These are phyloP conservation scores for Yamadazyma friedrichii DNA, from an alignment of 1,139 yeast genomes.

Conservation along the genomic window DNA sequence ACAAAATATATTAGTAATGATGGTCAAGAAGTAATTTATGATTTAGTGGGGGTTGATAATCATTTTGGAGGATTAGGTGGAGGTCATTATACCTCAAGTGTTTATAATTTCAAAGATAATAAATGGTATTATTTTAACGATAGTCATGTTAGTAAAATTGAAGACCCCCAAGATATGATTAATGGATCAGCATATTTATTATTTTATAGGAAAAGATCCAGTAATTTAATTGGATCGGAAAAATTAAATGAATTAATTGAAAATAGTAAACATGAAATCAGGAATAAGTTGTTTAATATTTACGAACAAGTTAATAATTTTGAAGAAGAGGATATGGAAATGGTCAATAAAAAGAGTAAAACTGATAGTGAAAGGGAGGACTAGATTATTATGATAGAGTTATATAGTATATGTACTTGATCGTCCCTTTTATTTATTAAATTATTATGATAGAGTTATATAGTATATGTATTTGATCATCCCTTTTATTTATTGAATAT, in stretches of 20 bases:
- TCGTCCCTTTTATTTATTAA: neutral
- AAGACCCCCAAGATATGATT: conserved; percentile 62
- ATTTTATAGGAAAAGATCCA: conserved; percentile 67
- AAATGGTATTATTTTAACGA: conserved; percentile 94
- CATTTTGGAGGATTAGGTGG: conserved; percentile 98
- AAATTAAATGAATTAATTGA: conserved; percentile 26
- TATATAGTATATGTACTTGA: no score
- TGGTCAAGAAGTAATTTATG: conserved; percentile 55
- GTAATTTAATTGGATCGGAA: conserved; percentile 35
- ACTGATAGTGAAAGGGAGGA: conserved; percentile 1
- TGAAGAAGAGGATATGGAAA: conserved; percentile 15
- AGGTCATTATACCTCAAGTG: conserved; percentile 94
- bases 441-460: neutral
- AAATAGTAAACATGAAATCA: conserved; percentile 19
- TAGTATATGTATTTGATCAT: no score
- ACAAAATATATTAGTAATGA: conserved; percentile 48
- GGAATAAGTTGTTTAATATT: conserved; percentile 14
- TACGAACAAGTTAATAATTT: conserved; percentile 18
- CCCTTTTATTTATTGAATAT: neutral
- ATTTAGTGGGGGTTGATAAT: conserved; percentile 88
- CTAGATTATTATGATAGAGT: neutral
- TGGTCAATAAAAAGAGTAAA: conserved; percentile 6
- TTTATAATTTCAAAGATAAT: conserved; percentile 70
- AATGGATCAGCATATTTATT: conserved; percentile 84
- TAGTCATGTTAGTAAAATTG: conserved; percentile 61